Percentiles rank a stretch among this genome's conserved stretches.
Conservation (phyloP, 371 early-diverging fungal genomes). For the Actinomortierella wolfii region DNA sequence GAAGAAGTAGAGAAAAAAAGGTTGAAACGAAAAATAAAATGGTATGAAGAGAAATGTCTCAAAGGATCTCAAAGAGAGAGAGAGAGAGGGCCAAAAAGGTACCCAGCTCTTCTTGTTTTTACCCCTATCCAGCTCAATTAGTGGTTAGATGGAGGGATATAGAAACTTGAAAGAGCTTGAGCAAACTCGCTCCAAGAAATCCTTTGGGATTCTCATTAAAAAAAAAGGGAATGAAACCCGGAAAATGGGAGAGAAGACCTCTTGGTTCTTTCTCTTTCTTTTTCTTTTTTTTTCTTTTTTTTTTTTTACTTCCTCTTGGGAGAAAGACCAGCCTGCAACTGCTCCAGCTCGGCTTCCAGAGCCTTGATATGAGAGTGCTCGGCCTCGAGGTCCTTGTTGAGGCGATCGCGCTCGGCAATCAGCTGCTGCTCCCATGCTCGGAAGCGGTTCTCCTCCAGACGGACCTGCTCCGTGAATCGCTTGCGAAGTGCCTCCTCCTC, state of each 20-base stretch:
- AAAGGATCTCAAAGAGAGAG: too few species aligned
- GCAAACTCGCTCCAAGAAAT: not conserved
- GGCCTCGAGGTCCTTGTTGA: conserved; percentile 94
- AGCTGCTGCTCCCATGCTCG: conserved; percentile 97
- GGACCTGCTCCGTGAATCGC: conserved; percentile 94
- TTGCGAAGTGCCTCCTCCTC: conserved; percentile 93
- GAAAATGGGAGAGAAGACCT: not conserved
- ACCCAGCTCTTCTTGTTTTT: too few species aligned
- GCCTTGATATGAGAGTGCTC: conserved; percentile 90
- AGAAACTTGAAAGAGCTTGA: too few species aligned
- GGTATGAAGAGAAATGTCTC: too few species aligned
- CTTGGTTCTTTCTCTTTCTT: not conserved
- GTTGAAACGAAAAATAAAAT: not conserved
- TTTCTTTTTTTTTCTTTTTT: conserved; percentile 23
- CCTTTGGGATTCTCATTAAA: not conserved
- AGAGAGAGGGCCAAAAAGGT: too few species aligned
- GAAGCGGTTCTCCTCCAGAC: conserved; percentile 93
- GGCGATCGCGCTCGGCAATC: conserved; percentile 92
- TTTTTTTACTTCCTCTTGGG: conserved; percentile 44
- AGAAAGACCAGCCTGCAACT: conserved; percentile 54
- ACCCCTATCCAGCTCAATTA: too few species aligned
- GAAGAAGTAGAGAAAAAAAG: not conserved
- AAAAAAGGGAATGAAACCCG: not conserved
- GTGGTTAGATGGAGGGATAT: too few species aligned
- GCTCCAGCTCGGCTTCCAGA: conserved; percentile 82